Evolutionary conservation across 495 filamentous ascomycete genomes (phyloP).

Genomic region (Penicillium atrosanguineum): DNA sequence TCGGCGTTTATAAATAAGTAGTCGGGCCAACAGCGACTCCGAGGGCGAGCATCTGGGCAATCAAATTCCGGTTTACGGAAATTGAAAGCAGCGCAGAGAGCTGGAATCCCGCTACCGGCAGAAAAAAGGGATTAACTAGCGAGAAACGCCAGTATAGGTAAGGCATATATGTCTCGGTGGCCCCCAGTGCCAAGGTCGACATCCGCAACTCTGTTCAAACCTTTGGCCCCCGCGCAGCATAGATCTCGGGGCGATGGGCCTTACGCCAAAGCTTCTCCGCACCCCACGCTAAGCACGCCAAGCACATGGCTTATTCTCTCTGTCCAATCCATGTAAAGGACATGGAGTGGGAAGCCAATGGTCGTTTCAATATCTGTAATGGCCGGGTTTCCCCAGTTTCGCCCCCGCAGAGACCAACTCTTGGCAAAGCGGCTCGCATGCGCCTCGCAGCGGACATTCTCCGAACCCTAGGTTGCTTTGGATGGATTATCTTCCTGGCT

Average conservation of each 20-base stretch:
- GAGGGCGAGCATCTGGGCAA: neutral
- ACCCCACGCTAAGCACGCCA: conserved; percentile 2
- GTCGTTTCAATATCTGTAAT: neutral
- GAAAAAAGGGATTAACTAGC: neutral
- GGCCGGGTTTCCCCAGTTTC: neutral
- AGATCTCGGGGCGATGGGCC: neutral
- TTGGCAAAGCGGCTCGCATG: conserved; percentile 4
- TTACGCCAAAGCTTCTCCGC: neutral
- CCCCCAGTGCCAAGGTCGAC: neutral
- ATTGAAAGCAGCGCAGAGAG: neutral
- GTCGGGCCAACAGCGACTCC: neutral
- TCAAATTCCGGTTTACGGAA: conserved; percentile 5
- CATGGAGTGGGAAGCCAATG: conserved; percentile 4
- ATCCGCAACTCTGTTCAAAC: neutral
- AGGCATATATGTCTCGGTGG: neutral
- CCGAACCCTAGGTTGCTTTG: conserved; percentile 1
- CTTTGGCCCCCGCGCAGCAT: neutral
- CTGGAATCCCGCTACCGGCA: conserved; percentile 5
- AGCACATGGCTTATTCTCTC: neutral
- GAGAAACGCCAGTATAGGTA: neutral
- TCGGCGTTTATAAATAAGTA: too few relatives aligned
- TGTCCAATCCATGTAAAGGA: neutral
- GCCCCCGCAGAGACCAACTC: neutral
- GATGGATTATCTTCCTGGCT: neutral
- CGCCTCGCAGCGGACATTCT: neutral